Evolutionary conservation across 139 green algal genomes (phyloP).

Genomic region (Nannochloris sp.): DNA sequence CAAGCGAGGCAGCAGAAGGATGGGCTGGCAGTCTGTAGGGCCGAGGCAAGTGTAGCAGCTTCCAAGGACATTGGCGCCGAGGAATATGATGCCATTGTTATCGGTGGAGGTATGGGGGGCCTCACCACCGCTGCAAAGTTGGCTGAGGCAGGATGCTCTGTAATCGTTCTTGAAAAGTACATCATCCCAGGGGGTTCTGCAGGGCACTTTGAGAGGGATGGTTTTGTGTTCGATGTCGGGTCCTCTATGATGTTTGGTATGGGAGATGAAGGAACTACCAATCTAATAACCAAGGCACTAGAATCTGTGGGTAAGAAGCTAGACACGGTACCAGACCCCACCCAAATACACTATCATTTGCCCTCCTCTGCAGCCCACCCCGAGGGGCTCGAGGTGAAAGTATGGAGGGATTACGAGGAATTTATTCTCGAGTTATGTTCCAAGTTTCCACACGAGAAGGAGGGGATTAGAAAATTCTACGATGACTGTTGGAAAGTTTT

Average conservation of each 20-base stretch:
- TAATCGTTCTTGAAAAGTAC: slow-evolving; percentile 86
- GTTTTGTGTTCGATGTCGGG: slow-evolving; percentile 92
- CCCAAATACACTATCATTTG: slow-evolving; percentile 91
- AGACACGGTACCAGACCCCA: slow-evolving; percentile 81
- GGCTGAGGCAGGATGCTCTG: slow-evolving; percentile 62
- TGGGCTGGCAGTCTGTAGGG: too few relatives aligned
- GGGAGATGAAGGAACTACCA: slow-evolving; percentile 81
- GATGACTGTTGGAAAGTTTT: slow-evolving; percentile 87
- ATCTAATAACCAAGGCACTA: slow-evolving; percentile 89
- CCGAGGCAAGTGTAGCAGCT: too few relatives aligned
- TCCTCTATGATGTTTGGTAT: slow-evolving; percentile 97
- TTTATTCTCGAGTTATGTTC: slow-evolving; percentile 76
- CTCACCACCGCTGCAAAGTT: slow-evolving; percentile 77
- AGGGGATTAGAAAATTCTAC: slow-evolving; percentile 85
- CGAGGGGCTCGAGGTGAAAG: slow-evolving; percentile 64
- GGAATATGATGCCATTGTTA: slow-evolving; percentile 82
- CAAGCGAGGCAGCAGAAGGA: too few relatives aligned
- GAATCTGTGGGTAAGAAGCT: slow-evolving; percentile 69
- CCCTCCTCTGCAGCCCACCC: slow-evolving; percentile 51
- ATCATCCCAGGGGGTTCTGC: slow-evolving; percentile 84
- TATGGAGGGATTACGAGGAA: slow-evolving; percentile 81
- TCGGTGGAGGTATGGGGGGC: slow-evolving; percentile 87
- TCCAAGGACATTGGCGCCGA: background rate
- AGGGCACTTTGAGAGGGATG: slow-evolving; percentile 77
- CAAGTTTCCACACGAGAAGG: slow-evolving; percentile 75